Evolutionary conservation across 208 protist species (phyloP), one percentile per base, ranked within the genome.

Genomic region (Trypanosoma brucei): DNA sequence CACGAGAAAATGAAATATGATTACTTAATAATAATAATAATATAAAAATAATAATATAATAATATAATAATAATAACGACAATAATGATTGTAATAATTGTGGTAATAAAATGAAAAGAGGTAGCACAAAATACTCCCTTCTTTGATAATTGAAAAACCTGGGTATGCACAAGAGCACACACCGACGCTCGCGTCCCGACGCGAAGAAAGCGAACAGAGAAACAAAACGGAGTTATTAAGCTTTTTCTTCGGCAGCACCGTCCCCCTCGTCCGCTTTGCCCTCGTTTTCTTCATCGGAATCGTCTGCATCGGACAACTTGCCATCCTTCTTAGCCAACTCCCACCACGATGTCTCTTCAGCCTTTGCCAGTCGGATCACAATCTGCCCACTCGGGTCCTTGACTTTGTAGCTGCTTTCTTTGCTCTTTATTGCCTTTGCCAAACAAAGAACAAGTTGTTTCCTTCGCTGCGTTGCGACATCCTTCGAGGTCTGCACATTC

Each of bases 351-450:
- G 58, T 75, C 33, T 40, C 38, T 2, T 58, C 64, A 55, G 65
- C 69, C 79, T 93, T 93, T 3, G 69, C 70, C 59, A 90, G 66
- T 57, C 75, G 81, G 46, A 91, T 33, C 36, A 83, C 52, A 62
- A 93, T 72, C 54, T 89, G 70, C 52, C 79, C 65, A 60, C 60
- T 78, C 14, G 72, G 55, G 5, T 72, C 50, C 64, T 87, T 88
- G 51, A 89, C 68, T 56, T 75, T 83, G 51, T 70, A 79, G n/a
- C 63, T 79, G 60, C 73, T 78, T 59, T 62, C 46, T 14, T 70
- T 61, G 6, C 55, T 57, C 46, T 87, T 75, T 35, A 89, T 87
- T 54, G 65, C 45, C 57, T 91, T 91, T 4, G 70, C 42, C 31
- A 90, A 70, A 6, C 22, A 68, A 13, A 87, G 60, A 2, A 53